phyloP scores from a whole-genome alignment of 176 grass and related monocot genomes.

The Carex parvula region DNA sequence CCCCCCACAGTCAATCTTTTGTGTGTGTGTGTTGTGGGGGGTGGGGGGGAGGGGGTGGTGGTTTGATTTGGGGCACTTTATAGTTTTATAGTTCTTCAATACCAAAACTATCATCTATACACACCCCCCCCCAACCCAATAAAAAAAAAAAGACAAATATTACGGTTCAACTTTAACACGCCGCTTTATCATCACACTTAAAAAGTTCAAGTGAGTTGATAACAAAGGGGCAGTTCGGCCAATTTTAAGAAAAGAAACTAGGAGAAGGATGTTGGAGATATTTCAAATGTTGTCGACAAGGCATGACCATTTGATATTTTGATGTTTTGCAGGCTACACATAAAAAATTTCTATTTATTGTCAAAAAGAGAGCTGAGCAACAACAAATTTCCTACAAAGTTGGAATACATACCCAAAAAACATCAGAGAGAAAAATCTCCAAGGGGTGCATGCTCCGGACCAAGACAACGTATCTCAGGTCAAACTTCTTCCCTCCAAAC shows the following conservation, averaged over 20 bases:
- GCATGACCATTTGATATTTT: neutral
- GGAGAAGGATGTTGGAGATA: neutral
- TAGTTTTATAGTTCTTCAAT: too few species aligned
- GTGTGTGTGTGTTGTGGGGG: too few species aligned
- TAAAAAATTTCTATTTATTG: neutral
- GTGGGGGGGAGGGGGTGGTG: too few species aligned
- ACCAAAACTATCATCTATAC: neutral
- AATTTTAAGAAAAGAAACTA: neutral
- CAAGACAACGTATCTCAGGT: conserved; percentile 82
- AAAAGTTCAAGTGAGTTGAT: neutral
- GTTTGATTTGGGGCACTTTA: too few species aligned
- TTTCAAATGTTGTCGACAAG: neutral
- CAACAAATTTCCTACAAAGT: neutral
- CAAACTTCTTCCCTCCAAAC: conserved; percentile 92
- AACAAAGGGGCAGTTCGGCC: neutral
- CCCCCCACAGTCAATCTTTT: too few species aligned
- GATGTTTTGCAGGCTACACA: neutral
- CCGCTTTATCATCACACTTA: neutral
- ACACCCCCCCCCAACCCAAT: neutral
- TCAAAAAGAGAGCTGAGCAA: neutral
- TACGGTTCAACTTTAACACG: neutral
- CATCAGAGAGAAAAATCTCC: conserved; percentile 83
- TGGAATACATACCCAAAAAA: conserved; percentile 78
- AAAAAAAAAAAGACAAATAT: neutral
- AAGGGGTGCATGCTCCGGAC: conserved; percentile 79